Conservation (phyloP, 495 filamentous ascomycete genomes). For the Aspergillus coremiiformis region DNA sequence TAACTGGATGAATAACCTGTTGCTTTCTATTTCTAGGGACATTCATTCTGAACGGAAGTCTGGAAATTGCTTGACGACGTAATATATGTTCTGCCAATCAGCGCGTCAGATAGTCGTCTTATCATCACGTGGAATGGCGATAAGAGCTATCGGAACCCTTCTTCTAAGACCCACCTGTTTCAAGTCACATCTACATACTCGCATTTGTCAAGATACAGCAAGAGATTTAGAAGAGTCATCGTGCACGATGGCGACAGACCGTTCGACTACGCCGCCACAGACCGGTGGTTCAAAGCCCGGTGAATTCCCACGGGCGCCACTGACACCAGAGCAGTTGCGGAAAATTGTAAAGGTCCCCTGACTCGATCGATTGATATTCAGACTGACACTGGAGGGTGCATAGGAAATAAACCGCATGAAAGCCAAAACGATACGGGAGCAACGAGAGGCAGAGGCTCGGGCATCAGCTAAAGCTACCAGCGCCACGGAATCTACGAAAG, state of each 20-base stretch:
- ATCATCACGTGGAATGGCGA: neutral
- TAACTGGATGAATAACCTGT: no score
- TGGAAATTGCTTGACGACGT: no score
- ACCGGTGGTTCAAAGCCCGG: conserved; percentile 29
- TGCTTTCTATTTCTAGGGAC: no score
- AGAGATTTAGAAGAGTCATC: neutral
- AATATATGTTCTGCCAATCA: neutral
- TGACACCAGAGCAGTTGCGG: conserved; percentile 55
- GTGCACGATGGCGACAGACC: conserved; percentile 32
- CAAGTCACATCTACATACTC: neutral
- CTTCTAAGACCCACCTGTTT: neutral
- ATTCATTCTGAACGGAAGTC: no score
- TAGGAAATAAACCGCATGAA: conserved; percentile 87
- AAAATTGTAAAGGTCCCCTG: conserved; percentile 49
- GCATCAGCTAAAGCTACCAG: conserved; percentile 12
- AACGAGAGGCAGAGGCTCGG: conserved; percentile 50
- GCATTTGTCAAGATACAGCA: neutral
- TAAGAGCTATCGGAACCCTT: neutral
- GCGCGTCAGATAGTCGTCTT: neutral
- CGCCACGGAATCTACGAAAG: conserved; percentile 27
- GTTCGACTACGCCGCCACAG: conserved; percentile 52
- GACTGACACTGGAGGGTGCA: conserved; percentile 3
- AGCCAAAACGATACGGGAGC: conserved; percentile 81
- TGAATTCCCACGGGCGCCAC: conserved; percentile 42
- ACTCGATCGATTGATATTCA: neutral